Percentiles rank a stretch among this genome's conserved stretches.
phyloP scores from a whole-genome alignment of 1,284 basidiomycete species.

The Vanrija sp. region DNA sequence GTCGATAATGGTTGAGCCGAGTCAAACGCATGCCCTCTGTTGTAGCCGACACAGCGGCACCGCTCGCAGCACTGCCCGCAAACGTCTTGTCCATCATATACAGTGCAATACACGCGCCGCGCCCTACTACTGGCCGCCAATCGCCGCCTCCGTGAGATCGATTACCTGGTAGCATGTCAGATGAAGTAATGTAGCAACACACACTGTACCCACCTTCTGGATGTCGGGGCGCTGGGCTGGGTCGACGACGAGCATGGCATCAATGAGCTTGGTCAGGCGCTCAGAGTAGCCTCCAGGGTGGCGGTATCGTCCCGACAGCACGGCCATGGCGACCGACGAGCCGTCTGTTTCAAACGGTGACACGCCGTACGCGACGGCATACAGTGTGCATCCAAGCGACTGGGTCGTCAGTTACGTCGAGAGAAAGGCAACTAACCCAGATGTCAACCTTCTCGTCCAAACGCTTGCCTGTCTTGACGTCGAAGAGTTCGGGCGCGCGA shows the following conservation, averaged over 20 bases:
- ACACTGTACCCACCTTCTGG: slow-evolving; percentile 58
- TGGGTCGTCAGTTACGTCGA: slow-evolving; percentile 44
- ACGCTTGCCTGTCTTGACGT: slow-evolving; percentile 80
- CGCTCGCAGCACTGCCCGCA: neutral
- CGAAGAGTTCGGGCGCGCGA: slow-evolving; percentile 89
- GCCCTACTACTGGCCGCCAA: slow-evolving; percentile 1
- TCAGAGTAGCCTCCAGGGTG: slow-evolving; percentile 73
- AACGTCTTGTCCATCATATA: no score
- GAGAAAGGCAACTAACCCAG: slow-evolving; percentile 66
- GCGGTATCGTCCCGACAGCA: slow-evolving; percentile 76
- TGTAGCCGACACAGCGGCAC: neutral
- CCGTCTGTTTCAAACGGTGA: slow-evolving; percentile 88
- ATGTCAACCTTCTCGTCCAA: slow-evolving; percentile 95
- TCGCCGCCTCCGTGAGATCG: slow-evolving; percentile 61
- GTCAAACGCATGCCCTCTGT: neutral
- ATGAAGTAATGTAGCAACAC: neutral
- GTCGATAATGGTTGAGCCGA: neutral
- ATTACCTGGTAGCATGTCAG: slow-evolving; percentile 58
- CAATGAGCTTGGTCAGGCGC: slow-evolving; percentile 72
- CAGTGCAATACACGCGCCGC: no score
- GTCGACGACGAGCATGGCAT: slow-evolving; percentile 75
- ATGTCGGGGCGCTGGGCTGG: slow-evolving; percentile 77
- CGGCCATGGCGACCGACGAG: slow-evolving; percentile 93
- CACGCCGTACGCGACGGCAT: slow-evolving; percentile 83
- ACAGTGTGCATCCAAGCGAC: slow-evolving; percentile 86